Percentiles rank a stretch among this genome's conserved stretches.
Conservation (phyloP, 805 yeast genomes). For the Geotrichum ghanense region DNA sequence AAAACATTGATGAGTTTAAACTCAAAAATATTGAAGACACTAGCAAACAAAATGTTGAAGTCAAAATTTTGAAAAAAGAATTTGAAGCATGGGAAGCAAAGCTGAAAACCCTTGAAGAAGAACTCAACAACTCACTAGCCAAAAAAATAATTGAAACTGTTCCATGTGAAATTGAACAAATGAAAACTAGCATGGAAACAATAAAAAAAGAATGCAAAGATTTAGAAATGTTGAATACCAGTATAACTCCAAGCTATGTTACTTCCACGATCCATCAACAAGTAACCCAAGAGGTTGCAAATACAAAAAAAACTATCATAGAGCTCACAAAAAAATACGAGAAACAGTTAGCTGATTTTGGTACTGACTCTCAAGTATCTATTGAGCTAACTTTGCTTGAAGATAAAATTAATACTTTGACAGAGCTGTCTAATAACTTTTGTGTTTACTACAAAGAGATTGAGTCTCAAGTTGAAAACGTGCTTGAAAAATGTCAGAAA, state of each 20-base stretch:
- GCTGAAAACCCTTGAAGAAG: background rate
- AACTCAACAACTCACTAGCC: background rate
- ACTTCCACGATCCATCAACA: background rate
- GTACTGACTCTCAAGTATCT: background rate
- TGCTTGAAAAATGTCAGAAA: background rate
- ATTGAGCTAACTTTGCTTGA: background rate
- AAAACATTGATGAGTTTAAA: background rate
- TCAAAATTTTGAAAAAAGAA: background rate
- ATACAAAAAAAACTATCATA: background rate
- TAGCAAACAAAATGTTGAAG: background rate
- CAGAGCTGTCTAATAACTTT: background rate
- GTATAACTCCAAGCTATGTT: background rate
- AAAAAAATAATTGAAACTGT: background rate
- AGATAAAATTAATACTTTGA: too few species aligned
- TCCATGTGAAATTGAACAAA: background rate
- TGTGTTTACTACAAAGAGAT: background rate
- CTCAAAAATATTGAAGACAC: background rate
- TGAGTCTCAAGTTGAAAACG: background rate
- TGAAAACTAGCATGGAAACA: background rate
- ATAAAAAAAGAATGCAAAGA: background rate
- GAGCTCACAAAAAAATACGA: background rate
- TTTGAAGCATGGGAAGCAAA: background rate
- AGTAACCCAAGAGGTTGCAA: background rate
- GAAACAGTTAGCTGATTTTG: background rate
- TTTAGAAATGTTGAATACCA: background rate